Conservation (phyloP, 306 rosid genomes). For the Cucumis cinereus region DNA sequence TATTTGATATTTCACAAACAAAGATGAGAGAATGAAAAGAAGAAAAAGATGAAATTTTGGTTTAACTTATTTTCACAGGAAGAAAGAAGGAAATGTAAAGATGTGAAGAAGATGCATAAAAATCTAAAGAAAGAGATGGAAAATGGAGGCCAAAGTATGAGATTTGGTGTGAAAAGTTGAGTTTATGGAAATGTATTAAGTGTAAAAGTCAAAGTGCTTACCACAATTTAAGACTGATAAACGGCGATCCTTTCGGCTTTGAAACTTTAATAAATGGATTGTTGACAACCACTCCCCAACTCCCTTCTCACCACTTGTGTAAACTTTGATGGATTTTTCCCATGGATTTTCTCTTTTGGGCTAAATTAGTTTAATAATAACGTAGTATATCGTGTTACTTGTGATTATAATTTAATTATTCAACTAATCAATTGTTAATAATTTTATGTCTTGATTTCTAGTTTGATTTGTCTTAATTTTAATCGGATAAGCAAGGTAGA, state of each 20-base stretch:
- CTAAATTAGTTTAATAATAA: too few species aligned
- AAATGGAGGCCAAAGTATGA: background rate
- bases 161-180: background rate
- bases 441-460: too few species aligned
- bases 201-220: background rate
- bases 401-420: too few species aligned
- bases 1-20: too few species aligned
- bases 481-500: too few species aligned
- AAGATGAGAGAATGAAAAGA: too few species aligned
- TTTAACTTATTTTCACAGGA: too few species aligned
- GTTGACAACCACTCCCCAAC: background rate
- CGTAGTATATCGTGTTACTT: background rate
- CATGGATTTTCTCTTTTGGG: too few species aligned
- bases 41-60: too few species aligned
- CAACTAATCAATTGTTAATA: too few species aligned
- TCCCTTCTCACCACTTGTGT: background rate
- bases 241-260: conserved; percentile 15
- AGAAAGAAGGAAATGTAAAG: too few species aligned
- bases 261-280: conserved; percentile 1
- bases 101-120: background rate
- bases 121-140: background rate
- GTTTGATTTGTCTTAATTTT: too few species aligned
- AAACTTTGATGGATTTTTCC: background rate
- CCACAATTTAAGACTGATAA: background rate
- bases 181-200: background rate